Conservation (phyloP, 495 filamentous ascomycete species). For the Daldinia loculata region DNA sequence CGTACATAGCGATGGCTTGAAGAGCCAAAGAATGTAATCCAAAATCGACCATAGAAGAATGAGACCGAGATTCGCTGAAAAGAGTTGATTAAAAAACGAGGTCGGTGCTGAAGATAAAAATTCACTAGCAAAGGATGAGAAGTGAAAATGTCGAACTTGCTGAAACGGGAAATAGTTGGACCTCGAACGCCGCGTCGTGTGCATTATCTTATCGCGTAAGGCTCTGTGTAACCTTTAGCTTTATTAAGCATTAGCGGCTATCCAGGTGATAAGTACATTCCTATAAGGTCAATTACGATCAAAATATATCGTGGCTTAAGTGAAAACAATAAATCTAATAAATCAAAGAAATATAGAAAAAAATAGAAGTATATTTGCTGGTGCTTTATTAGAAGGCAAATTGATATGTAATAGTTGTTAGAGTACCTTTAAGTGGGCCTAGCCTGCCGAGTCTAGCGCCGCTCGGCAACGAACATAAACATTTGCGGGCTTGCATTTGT, state of each 20-base stretch:
- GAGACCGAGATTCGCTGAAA: neutral
- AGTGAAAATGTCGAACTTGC: conserved; percentile 5
- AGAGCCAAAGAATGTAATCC: conserved; percentile 12
- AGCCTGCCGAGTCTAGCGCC: conserved; percentile 3
- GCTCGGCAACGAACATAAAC: conserved; percentile 49
- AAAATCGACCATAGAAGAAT: neutral
- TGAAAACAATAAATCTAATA: too few relatives aligned
- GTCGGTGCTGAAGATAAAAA: neutral
- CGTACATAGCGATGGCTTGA: conserved; percentile 41
- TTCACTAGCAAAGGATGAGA: neutral
- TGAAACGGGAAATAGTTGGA: conserved; percentile 21
- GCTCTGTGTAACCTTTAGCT: neutral
- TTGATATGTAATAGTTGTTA: neutral
- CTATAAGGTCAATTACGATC: neutral
- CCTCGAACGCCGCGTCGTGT: conserved; percentile 1
- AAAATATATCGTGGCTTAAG: neutral
- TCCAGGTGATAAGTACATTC: neutral
- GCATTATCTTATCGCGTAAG: conserved; percentile 34
- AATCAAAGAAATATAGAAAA: too few relatives aligned
- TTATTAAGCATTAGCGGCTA: neutral
- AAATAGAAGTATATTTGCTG: neutral
- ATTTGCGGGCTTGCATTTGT: conserved; percentile 19
- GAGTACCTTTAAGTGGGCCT: conserved; percentile 13
- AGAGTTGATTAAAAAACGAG: neutral
- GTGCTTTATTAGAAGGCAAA: neutral